phyloP scores from a whole-genome alignment of 208 protist species.

The Acanthamoeba culbertsoni region DNA sequence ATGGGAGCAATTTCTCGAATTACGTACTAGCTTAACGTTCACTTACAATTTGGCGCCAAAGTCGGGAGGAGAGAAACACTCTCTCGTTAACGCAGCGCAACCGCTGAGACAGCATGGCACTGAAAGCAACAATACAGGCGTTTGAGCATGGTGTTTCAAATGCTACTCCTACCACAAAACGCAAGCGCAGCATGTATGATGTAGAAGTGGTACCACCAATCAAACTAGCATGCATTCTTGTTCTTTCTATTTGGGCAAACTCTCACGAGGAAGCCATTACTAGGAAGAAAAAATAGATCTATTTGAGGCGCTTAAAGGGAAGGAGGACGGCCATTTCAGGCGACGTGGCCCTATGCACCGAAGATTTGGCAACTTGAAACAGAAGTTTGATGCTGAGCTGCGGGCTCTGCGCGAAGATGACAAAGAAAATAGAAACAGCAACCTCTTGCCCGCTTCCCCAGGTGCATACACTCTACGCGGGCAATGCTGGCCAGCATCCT shows the following conservation, averaged over 20 bases:
- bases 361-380: neutral
- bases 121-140: neutral
- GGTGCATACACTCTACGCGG: too few species aligned
- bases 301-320: neutral
- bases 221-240: too few species aligned
- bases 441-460: too few species aligned
- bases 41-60: too few species aligned
- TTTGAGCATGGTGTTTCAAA: neutral
- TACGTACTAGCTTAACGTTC: too few species aligned
- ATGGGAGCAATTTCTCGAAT: too few species aligned
- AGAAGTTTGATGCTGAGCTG: constrained; percentile 16
- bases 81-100: neutral
- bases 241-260: neutral
- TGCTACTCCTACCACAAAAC: neutral
- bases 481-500: neutral
- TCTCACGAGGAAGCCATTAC: too few species aligned
- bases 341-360: neutral
- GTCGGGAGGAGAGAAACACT: neutral
- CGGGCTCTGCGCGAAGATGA: neutral
- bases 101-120: neutral
- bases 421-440: neutral
- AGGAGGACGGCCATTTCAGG: neutral
- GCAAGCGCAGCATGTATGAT: constrained; percentile 17
- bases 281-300: constrained; percentile 29
- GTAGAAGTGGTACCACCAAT: neutral